A percentile compares a stretch with the other conserved stretches of the same genome.
These are phyloP conservation scores for Dovyalis caffra DNA, from an alignment of 345 rosid species.

Conservation along the genomic window DNA sequence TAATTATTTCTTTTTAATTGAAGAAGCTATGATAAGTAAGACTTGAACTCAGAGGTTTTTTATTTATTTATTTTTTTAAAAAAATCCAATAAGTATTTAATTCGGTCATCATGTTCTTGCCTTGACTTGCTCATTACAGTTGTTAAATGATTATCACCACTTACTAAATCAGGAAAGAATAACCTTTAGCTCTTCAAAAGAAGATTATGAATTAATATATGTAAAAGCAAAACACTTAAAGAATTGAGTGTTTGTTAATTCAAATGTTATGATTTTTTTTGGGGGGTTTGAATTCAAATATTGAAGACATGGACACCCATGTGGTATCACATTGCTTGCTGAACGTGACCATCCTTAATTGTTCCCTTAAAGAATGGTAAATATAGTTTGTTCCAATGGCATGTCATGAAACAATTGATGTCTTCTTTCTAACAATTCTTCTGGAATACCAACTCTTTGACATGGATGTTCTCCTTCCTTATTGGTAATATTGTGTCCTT, in stretches of 20 bases:
- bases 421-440: background rate
- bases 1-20: background rate
- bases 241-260: background rate
- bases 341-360: background rate
- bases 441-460: background rate
- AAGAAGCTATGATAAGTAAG: no score
- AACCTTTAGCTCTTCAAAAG: background rate
- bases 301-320: background rate
- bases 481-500: conserved; percentile 10
- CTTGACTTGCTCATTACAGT: background rate
- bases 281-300: no score
- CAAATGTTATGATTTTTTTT: background rate
- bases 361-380: background rate
- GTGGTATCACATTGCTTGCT: no score
- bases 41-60: no score
- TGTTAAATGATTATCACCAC: background rate
- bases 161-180: background rate
- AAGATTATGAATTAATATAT: no score
- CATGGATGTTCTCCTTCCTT: background rate
- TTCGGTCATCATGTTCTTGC: background rate
- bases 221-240: background rate
- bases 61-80: no score
- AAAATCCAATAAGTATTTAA: no score
- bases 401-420: background rate
- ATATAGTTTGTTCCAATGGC: background rate